Conservation (phyloP, 1,284 basidiomycete species). For the Cutaneotrichosporon cavernicola region DNA sequence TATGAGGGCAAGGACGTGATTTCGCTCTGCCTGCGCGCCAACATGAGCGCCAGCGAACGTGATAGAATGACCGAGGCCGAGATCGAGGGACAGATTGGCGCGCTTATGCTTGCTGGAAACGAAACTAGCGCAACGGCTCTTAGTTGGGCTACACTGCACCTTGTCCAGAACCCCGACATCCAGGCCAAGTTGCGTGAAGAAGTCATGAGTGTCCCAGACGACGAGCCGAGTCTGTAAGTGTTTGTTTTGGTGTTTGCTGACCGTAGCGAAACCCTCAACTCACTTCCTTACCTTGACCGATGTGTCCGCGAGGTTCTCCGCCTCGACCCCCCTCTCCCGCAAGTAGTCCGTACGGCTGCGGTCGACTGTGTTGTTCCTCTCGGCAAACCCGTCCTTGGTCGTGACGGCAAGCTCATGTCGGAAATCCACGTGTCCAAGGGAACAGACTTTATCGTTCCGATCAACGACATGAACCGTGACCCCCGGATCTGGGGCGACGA, state of each 20-base stretch:
- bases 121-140: constrained; percentile 72
- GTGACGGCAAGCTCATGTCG: constrained; percentile 51
- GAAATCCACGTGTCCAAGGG: constrained; percentile 42
- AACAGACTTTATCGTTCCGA: constrained; percentile 43
- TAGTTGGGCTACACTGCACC: constrained; percentile 69
- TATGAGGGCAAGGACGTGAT: constrained; percentile 56
- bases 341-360: constrained; percentile 62
- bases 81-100: constrained; percentile 71
- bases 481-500: constrained; percentile 67
- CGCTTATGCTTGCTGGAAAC: constrained; percentile 65
- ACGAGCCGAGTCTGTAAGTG: constrained; percentile 28
- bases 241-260: not conserved
- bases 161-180: constrained; percentile 59
- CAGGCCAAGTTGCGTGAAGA: constrained; percentile 64
- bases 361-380: constrained; percentile 65
- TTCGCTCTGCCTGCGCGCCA: constrained; percentile 59
- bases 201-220: constrained; percentile 54
- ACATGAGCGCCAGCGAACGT: constrained; percentile 58
- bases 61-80: constrained; percentile 66
- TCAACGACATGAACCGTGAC: constrained; percentile 59
- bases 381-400: constrained; percentile 47
- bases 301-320: constrained; percentile 69
- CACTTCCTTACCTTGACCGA: constrained; percentile 61
- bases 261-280: constrained; percentile 54
- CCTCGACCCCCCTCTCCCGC: constrained; percentile 65